Conservation (phyloP, 176 grass and related monocot genomes). For the Leersia perrieri region DNA sequence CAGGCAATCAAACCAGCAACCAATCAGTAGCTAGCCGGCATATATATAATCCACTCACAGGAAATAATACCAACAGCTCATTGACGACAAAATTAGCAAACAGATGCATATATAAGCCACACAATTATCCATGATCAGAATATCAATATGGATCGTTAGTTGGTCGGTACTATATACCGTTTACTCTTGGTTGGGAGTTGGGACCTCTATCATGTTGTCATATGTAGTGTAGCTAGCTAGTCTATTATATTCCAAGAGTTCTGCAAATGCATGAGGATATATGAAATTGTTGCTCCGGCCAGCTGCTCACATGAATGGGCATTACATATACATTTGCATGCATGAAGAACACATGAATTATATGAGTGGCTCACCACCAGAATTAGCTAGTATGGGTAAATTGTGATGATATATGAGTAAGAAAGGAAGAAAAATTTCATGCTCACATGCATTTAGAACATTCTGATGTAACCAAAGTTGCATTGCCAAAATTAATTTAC, state of each 20-base stretch:
- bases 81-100: conserved; percentile 22
- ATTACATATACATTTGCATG: conserved; percentile 5
- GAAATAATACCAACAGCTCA: not conserved
- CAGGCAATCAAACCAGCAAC: conserved; percentile 34
- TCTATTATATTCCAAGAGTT: not conserved
- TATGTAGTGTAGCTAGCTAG: too few relatives aligned
- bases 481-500: not conserved
- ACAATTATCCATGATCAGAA: not conserved
- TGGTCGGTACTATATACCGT: conserved; percentile 14
- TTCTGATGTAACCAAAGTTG: conserved; percentile 1
- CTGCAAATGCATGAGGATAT: not conserved
- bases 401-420: not conserved
- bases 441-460: not conserved
- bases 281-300: not conserved
- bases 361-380: not conserved
- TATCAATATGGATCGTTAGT: not conserved
- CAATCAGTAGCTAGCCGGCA: conserved; percentile 25
- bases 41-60: conserved; percentile 2
- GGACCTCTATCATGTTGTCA: conserved; percentile 11
- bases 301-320: not conserved
- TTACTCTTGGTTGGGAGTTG: not conserved
- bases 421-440: not conserved
- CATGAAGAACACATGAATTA: conserved; percentile 14
- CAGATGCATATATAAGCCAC: conserved; percentile 23
- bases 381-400: not conserved